Evolutionary conservation across 106 monocot species (phyloP), one percentile per base, ranked within the genome.

Genomic region (Chionographis japonica): DNA sequence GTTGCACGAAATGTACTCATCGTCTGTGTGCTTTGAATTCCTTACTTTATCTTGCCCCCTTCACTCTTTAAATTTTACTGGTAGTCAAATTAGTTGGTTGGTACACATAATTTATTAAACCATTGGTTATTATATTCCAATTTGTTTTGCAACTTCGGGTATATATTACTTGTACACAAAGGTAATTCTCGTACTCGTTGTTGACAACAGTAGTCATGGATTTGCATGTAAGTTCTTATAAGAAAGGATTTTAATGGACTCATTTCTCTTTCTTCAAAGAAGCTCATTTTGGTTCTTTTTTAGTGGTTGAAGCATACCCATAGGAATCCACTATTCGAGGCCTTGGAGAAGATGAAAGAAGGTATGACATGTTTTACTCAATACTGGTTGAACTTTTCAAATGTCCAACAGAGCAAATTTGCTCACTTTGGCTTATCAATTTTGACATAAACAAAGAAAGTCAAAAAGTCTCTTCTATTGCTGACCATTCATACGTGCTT

Each of bases 261-360:
- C 9, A 4, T 15, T 40, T 61, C 15, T 12, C 20, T 16, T 38
- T 13, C 14, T 67, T 41, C 18, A 17, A 40, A 9, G 8, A 56
- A 56, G 39, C 42, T 27, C 18, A 36, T 51, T n/a, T 4, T 63
- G 51, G 10, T 65, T 66, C n/a, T 58, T 56, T 67, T 63, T 13
- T 68, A 97, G 97, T 98, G 97, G 97, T 77, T 98, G 79, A 89
- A 90, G 87, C 92, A 86, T 75, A 98, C 97, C 4, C 81, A 65
- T 40, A 75, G 97, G 61, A 90, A 90, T 76, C 97, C 97, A 40
- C 72, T 98, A 53, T 89, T 79, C 70, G 80, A 98, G 80, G 92
- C 97, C 18, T 57, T 98, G 58, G 92, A 98, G 64, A 98, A 92
- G 74, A 98, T 98, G 97, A 98, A 98, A 87, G 92, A 92, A 89